Evolutionary conservation across 1,284 basidiomycete species (phyloP).

Genomic region (Microbotryum silenes-acaulis): DNA sequence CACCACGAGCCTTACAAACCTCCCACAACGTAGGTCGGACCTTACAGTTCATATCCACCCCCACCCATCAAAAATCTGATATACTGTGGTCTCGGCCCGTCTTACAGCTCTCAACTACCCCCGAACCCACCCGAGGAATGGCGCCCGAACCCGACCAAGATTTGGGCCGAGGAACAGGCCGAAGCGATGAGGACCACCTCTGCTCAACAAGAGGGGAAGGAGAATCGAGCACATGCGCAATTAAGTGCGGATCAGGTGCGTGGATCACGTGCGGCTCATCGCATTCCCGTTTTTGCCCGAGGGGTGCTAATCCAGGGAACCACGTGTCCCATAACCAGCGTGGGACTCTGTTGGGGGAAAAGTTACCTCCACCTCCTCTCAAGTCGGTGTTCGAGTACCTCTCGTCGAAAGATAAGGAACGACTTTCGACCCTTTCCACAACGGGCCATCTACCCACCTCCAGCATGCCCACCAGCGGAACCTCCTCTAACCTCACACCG

Average conservation of each 20-base stretch:
- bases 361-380: conserved; percentile 53
- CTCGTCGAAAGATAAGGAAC: conserved; percentile 78
- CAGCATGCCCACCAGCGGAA: conserved; percentile 5
- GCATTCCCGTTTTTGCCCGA: too few species aligned
- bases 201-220: conserved; percentile 47
- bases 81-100: too few species aligned
- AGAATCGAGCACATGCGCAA: conserved; percentile 18
- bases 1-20: conserved; percentile 60
- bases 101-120: conserved; percentile 48
- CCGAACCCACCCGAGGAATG: conserved; percentile 72
- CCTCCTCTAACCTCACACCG: not conserved
- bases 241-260: conserved; percentile 63
- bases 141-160: conserved; percentile 68
- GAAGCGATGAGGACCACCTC: conserved; percentile 35
- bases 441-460: conserved; percentile 25
- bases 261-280: not conserved
- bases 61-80: too few species aligned
- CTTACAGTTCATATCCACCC: not conserved
- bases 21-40: conserved; percentile 60
- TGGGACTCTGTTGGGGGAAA: conserved; percentile 74
- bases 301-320: not conserved
- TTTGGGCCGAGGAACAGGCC: conserved; percentile 53
- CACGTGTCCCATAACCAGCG: conserved; percentile 49
- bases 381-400: conserved; percentile 84
- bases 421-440: conserved; percentile 58